Evolutionary conservation across 2,329 filamentous ascomycete genomes (phyloP), one percentile per base, ranked within the genome.

Genomic region (Colletotrichum filicis): DNA sequence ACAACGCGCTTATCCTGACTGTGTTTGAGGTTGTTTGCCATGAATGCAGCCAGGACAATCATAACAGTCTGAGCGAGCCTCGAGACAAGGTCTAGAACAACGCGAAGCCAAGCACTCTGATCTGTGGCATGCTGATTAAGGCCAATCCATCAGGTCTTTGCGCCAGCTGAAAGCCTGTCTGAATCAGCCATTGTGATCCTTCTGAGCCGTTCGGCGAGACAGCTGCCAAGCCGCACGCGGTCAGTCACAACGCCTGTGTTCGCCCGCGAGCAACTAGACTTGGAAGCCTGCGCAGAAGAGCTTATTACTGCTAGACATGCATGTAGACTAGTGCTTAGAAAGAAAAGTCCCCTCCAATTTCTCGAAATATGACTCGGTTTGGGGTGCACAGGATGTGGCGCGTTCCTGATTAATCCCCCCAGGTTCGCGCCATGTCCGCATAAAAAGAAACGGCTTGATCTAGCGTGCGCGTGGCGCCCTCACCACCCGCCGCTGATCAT

Each of bases 401-500:
- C 60, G 70, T 73, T 70, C 55, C 71, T 66, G 61, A 66, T 37
- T 32, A 67, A 61, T 55, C 30, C 55, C 58, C 3, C 53, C 26
- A 22, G 24, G 22, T 49, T 42, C 35, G 32, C 71, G 35, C 60
- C 58, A 61, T 35, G 26, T 53, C 28, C 42, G 46, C 32, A n/a
- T 3, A 53, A 71, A 69, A 73, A 71, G 71, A 30, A 73, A 71
- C 60, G 60, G 56, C 30, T 37, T 32, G 11, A 28, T 49, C 66
- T 73, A 73, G 71, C 71, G 71, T 53, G 46, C 24, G 60, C 56
- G 26, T 57, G 49, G 71, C 71, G 66, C 42, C 35, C 55, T 70
- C 66, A 73, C 60, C 66, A 70, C 66, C 46, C 55, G 66, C 66
- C 46, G 66, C 55, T 64, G 53, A 30, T 69, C 26, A 64, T 69